A percentile compares a stretch with the other conserved stretches of the same genome.
Conservation (phyloP, 345 rosid genomes). For the Acer saccharum region DNA sequence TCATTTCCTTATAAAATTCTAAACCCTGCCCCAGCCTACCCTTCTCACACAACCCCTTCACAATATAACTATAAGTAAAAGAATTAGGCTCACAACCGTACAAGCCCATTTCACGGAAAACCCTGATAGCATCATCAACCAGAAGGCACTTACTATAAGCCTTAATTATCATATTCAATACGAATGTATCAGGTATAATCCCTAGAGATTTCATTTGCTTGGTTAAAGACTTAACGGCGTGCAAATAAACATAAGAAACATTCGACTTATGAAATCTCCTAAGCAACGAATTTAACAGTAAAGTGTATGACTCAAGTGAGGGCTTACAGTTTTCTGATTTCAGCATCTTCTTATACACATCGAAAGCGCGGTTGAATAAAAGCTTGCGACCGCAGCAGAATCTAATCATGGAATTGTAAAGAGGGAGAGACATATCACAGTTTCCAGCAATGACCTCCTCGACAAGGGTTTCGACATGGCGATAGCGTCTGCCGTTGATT, state of each 20-base stretch:
- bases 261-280: constrained; percentile 73
- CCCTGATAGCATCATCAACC: constrained; percentile 73
- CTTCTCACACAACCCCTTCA: constrained; percentile 84
- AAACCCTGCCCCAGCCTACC: constrained; percentile 69
- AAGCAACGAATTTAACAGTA: constrained; percentile 61
- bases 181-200: constrained; percentile 77
- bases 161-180: constrained; percentile 86
- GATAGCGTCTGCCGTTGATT: constrained; percentile 64
- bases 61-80: constrained; percentile 65
- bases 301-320: constrained; percentile 71
- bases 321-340: constrained; percentile 66
- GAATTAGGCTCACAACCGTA: constrained; percentile 82
- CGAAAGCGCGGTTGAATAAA: constrained; percentile 73
- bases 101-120: constrained; percentile 74
- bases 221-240: constrained; percentile 67
- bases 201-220: constrained; percentile 91
- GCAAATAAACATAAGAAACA: constrained; percentile 77
- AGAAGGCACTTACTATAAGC: constrained; percentile 74
- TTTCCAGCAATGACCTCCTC: constrained; percentile 93
- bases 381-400: constrained; percentile 86
- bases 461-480: constrained; percentile 64
- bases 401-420: constrained; percentile 64
- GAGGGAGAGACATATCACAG: constrained; percentile 67
- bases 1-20: constrained; percentile 80
- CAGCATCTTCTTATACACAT: constrained; percentile 79